Base-by-base conservation (phyloP, 208 protist genomes). In the Trypanosoma mega region DNA sequence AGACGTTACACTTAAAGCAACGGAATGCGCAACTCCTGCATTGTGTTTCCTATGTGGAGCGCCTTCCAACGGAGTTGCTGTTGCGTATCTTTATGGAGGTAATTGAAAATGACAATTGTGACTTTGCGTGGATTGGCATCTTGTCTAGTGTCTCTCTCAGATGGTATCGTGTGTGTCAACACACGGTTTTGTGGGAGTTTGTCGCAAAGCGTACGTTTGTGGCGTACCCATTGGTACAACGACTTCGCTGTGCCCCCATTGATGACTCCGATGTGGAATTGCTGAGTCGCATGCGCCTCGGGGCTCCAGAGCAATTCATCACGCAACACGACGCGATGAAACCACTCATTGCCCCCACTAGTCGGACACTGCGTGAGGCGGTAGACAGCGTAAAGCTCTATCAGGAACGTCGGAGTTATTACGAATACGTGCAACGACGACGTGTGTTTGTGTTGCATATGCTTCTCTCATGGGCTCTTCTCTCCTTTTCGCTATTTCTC, bases 361-460 rank as follows among this genome's bases (percentile, higher is more conserved):
- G 63, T 9, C 37, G 68, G 20, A 63, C 60, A 7, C 44, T 92
- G 56, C 55, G 68, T 45, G 36, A 67, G 48, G 74, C 79, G 36
- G 69, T 87, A 53, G 68, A 75, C 30, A 82, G 76, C 45, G 86
- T 90, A 30, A 71, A 54, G 21, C 68, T 54, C 3, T 83, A 90
- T 60, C 66, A 70, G 16, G 75, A 75, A 65, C 65, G 78, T 8
- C 78, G 81, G 23, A 70, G 78, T 57, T 85, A 88, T 48, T 82
- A 83, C 58, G 78, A 84, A 34, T 87, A 84, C 63, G 83, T 90
- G 20, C 75, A 85, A 63, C 72, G 76, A 2, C 68, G 72, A 9
- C 80, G 83, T 33, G 72, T 71, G 29, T 73, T 89, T 24, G 87
- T 93, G 18, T 56, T 93, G 52, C 74, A 90, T 53, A 61, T 81